Base-by-base conservation (phyloP, 148 eudicot genomes). In the Tetragonia tetragonoides region DNA sequence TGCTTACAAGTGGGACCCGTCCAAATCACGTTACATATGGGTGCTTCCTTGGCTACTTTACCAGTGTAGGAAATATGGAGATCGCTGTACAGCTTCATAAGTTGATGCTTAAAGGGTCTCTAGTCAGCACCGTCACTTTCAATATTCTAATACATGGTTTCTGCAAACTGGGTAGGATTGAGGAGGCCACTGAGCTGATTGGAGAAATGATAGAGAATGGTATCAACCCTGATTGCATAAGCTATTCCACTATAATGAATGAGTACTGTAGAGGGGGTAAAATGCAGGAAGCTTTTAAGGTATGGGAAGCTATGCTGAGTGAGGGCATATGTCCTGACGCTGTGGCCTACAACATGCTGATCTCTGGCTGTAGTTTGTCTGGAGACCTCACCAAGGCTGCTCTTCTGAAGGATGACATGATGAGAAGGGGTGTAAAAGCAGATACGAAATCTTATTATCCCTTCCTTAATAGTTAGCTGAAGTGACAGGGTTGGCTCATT, bases 1-100 rank as follows among this genome's bases (percentile, higher is more conserved):
- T 94, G 98, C 77, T 84, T 6, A 82, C 75, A 77, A 80, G 68
- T 67, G 81, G 85, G 64, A 59, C 81, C n/a, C 28, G 81, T 54
- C 98, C 98, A 38, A 92, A 92, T 80, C 91, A 88, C 23, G 72
- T 89, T 68, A 94, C 98, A 11, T 90, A 83, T 77, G 91, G 98
- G 65, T 92, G 94, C 74, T 87, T 94, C 74, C 91, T 94, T 76
- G 88, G 87, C 77, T 84, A 88, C 68, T 89, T 90, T 61, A 87
- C 93, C 20, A 78, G 75, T 69, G 82, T 78, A 79, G 93, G 97
- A 37, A 68, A 82, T 34, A 86, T 92, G 87, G 94, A 90, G 71
- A 84, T 79, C 53, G 94, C 97, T 78, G 40, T 86, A 61, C 77
- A 76, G 78, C 87, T 94, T 39, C 98, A 94, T 81, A 79, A 85